Evolutionary conservation across 257 asterid species (phyloP).

Genomic region (Avicennia marina): DNA sequence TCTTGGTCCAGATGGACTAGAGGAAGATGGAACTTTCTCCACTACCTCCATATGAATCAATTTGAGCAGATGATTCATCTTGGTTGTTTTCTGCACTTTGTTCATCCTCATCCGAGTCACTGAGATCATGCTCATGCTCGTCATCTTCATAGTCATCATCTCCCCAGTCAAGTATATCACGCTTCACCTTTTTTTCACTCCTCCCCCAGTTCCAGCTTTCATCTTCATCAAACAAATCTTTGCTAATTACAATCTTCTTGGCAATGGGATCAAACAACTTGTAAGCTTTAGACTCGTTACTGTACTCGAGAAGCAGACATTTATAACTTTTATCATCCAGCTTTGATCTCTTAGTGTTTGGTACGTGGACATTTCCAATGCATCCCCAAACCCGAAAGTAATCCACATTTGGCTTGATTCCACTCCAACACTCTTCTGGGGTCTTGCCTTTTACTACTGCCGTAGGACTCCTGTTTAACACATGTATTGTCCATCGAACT

Average conservation of each 20-base stretch:
- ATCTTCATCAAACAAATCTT: background rate
- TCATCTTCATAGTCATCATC: too few species aligned
- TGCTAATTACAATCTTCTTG: background rate
- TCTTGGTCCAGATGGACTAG: background rate
- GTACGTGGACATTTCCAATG: background rate
- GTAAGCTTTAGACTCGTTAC: background rate
- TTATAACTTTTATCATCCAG: background rate
- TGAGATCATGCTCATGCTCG: too few species aligned
- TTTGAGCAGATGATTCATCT: background rate
- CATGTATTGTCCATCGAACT: background rate
- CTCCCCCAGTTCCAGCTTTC: background rate
- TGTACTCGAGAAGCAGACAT: background rate
- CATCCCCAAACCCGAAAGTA: background rate
- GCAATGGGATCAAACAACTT: background rate
- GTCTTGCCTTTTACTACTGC: background rate
- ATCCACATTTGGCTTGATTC: background rate
- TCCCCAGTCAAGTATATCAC: background rate
- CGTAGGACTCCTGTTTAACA: slow-evolving; percentile 12
- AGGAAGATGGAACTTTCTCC: background rate
- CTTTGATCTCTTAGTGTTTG: background rate
- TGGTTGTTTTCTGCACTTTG: background rate
- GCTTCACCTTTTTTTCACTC: background rate
- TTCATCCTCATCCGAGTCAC: background rate
- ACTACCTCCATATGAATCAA: background rate
- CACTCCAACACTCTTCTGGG: slow-evolving; percentile 11